Evolutionary conservation across 805 yeast genomes (phyloP).

Genomic region (Cyberlindnera lachancei): DNA sequence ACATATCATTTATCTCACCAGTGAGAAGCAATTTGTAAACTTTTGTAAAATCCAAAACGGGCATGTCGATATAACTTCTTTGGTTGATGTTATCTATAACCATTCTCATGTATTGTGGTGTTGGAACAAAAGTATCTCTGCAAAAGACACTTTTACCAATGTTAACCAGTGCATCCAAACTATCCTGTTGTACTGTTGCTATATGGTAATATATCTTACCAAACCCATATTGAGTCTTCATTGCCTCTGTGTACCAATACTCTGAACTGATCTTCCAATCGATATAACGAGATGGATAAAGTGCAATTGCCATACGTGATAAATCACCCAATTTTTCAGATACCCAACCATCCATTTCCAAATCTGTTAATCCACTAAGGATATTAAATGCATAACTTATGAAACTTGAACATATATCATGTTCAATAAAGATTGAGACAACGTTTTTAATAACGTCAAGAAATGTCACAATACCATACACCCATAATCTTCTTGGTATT

Average conservation of each 20-base stretch:
- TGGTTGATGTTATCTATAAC: constrained; percentile 73
- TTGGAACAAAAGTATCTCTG: constrained; percentile 78
- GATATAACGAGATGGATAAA: constrained; percentile 69
- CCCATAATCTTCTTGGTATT: constrained; percentile 78
- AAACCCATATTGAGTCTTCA: constrained; percentile 70
- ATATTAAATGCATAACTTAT: constrained; percentile 61
- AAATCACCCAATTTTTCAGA: constrained; percentile 75
- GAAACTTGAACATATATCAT: constrained; percentile 70
- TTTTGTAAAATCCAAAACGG: constrained; percentile 24
- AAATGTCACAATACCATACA: constrained; percentile 77
- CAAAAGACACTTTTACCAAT: constrained; percentile 75
- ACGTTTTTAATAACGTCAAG: constrained; percentile 71
- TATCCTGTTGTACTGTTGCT: constrained; percentile 73
- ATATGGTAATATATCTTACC: constrained; percentile 84
- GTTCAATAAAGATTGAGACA: constrained; percentile 65
- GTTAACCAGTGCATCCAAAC: constrained; percentile 68
- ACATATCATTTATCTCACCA: constrained; percentile 16
- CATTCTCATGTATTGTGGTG: constrained; percentile 67
- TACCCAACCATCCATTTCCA: constrained; percentile 47
- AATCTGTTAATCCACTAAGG: constrained; percentile 32
- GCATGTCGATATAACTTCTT: constrained; percentile 35
- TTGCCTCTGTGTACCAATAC: constrained; percentile 72
- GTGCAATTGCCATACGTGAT: constrained; percentile 81
- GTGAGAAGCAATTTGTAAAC: constrained; percentile 20
- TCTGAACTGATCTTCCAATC: constrained; percentile 84